Conservation (phyloP, 257 asterid genomes). For the Marsdenia floribunda region DNA sequence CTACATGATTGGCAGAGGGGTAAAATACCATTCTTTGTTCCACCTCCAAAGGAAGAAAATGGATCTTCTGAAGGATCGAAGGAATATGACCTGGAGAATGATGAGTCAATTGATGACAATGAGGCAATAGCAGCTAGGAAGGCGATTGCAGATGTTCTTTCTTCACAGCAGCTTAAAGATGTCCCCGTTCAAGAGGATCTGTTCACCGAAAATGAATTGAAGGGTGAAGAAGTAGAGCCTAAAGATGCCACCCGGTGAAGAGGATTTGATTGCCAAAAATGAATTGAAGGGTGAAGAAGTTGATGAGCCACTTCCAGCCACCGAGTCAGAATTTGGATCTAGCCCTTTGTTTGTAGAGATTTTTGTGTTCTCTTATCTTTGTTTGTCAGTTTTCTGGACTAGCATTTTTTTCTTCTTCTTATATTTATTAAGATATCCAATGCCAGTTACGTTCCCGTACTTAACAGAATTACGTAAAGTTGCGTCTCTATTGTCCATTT, state of each 20-base stretch:
- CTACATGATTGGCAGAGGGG: constrained; percentile 98
- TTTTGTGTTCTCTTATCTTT: background rate
- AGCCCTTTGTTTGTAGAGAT: background rate
- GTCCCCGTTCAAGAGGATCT: constrained; percentile 70
- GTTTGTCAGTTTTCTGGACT: background rate
- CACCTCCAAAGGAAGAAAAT: constrained; percentile 58
- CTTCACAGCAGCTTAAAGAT: constrained; percentile 62
- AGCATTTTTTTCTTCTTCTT: background rate
- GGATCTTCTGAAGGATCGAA: constrained; percentile 27
- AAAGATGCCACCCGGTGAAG: constrained; percentile 60
- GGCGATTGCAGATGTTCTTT: constrained; percentile 56
- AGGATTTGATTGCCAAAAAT: constrained; percentile 52
- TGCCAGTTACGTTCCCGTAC: too few species aligned
- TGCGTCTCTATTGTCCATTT: too few species aligned
- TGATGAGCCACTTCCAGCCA: constrained; percentile 15
- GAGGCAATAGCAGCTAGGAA: constrained; percentile 47
- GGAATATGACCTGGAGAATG: constrained; percentile 25
- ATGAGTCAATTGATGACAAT: constrained; percentile 29
- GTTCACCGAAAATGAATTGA: constrained; percentile 53
- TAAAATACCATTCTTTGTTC: constrained; percentile 74
- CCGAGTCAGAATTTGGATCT: constrained; percentile 5
- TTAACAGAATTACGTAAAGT: too few species aligned
- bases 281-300: constrained; percentile 46
- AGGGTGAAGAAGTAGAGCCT: constrained; percentile 32
- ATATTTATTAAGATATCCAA: background rate